Percentiles rank a stretch among this genome's conserved stretches.
Evolutionary conservation across 2,329 filamentous ascomycete genomes (phyloP).

Genomic region (Paramyrothecium roridum): DNA sequence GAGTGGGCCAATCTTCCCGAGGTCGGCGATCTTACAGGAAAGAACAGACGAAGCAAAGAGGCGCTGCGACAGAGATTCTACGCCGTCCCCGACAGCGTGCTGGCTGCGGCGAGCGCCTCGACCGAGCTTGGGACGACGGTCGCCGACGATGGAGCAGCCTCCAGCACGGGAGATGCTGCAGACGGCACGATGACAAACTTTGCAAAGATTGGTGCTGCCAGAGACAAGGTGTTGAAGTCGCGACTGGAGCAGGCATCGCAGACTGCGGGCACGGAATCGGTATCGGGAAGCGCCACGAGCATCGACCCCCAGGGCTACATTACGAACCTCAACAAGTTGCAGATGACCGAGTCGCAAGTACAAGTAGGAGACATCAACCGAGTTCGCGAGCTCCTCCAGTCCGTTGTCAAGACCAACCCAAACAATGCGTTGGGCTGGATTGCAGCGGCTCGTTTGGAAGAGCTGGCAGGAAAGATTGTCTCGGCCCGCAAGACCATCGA

Average conservation of each 20-base stretch:
- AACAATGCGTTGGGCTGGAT: slow-evolving; percentile 96
- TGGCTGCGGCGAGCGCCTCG: slow-evolving; percentile 79
- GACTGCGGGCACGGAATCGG: slow-evolving; percentile 60
- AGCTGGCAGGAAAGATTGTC: slow-evolving; percentile 87
- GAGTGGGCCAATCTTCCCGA: slow-evolving; percentile 96
- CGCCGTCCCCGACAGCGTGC: slow-evolving; percentile 92
- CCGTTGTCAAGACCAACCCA: slow-evolving; percentile 94
- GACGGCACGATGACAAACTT: slow-evolving; percentile 98
- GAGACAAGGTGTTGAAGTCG: slow-evolving; percentile 95
- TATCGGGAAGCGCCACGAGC: slow-evolving; percentile 77
- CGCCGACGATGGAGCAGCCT: slow-evolving; percentile 68
- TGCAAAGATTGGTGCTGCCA: slow-evolving; percentile 91
- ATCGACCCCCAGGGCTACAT: slow-evolving; percentile 96
- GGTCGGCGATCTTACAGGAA: slow-evolving; percentile 93
- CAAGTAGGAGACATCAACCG: slow-evolving; percentile 94
- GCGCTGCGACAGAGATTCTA: slow-evolving; percentile 85
- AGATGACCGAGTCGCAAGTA: slow-evolving; percentile 73
- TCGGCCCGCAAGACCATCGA: slow-evolving; percentile 86
- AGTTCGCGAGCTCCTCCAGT: slow-evolving; percentile 88
- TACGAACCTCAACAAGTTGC: slow-evolving; percentile 81
- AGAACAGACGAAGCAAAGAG: slow-evolving; percentile 82
- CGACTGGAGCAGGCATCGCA: slow-evolving; percentile 85
- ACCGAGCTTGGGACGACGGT: slow-evolving; percentile 84
- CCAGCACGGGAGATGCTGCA: slow-evolving; percentile 37
- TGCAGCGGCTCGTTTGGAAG: slow-evolving; percentile 86